Evolutionary conservation across 768 basidiomycete genomes (phyloP).

Genomic region (Psilocybe sp.): DNA sequence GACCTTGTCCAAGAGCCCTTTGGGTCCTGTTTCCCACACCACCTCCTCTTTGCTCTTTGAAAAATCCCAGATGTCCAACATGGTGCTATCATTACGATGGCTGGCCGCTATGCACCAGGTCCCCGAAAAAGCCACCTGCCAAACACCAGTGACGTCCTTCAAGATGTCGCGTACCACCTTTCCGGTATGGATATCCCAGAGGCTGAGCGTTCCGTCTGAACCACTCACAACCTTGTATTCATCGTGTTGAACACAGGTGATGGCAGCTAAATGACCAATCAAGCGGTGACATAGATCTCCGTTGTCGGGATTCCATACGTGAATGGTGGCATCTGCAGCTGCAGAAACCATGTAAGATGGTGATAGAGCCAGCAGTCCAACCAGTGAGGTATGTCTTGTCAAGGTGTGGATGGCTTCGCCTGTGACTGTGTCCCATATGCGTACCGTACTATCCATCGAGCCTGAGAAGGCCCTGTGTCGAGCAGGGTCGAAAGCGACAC

Average conservation of each 20-base stretch:
- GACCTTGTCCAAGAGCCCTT: too few species aligned
- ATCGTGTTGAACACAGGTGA: conserved; percentile 93
- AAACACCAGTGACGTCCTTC: neutral
- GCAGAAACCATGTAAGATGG: conserved; percentile 83
- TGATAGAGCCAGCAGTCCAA: conserved; percentile 80
- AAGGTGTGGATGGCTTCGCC: conserved; percentile 72
- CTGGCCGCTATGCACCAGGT: too few species aligned
- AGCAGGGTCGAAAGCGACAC: conserved; percentile 67
- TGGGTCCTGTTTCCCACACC: too few species aligned
- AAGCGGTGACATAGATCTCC: conserved; percentile 72
- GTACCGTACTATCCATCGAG: conserved; percentile 90
- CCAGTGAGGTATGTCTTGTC: conserved; percentile 82
- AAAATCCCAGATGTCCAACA: too few species aligned
- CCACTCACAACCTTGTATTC: conserved; percentile 86
- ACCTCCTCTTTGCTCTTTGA: too few species aligned
- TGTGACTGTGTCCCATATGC: conserved; percentile 78
- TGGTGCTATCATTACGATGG: too few species aligned
- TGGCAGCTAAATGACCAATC: conserved; percentile 80
- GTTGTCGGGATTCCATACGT: conserved; percentile 82
- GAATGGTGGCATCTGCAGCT: conserved; percentile 84
- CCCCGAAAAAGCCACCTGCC: neutral
- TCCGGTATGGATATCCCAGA: neutral
- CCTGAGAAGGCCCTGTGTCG: conserved; percentile 83
- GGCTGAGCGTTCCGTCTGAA: neutral
- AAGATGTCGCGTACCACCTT: neutral